Base-by-base conservation (phyloP, 441 rosid species). In the Adansonia rubrostipa region DNA sequence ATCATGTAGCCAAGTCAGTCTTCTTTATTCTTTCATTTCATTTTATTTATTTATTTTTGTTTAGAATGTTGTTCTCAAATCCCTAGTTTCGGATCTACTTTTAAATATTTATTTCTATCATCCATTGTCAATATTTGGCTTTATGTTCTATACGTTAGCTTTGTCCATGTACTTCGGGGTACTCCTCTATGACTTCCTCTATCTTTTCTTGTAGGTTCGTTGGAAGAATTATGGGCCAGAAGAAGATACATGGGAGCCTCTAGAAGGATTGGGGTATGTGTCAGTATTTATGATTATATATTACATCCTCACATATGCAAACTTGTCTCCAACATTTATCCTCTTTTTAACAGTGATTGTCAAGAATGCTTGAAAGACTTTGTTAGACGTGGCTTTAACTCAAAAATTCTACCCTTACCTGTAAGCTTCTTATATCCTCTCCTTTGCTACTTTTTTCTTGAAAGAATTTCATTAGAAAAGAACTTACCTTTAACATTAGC, bases 231-330 rank as follows among this genome's bases (percentile, higher is more conserved):
- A 91, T 57, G 87, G 86, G 5, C 78, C 89, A 15, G 82, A 79
- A n/a, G 79, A 88, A 73, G 93, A 93, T 74, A 73, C 93, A 0
- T 93, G 95, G 97, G 98, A 93, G 65, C 97, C 97, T 7, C 72
- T 85, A 9, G 83, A 84, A 3, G 92, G 93, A 6, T 80, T 92
- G 28, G 74, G 91, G 97, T 93, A 78, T 77, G 85, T 8, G 33
- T 4, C 53, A 53, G 15, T 45, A 17, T 15, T 54, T 20, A n/a
- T 36, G 36, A 53, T 62, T 54, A 60, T 5, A 40, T 10, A 45
- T 69, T 67, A 17, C 44, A 47, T 14, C 1, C 20, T 74, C 0
- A 6, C 6, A 28, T 47, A 36, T 11, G 8, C n/a, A 45, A 62
- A 50, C 60, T 64, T 33, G 9, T 33, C 11, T 63, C 17, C 51